Base-by-base conservation (phyloP, 345 rosid species). In the Triadica sebifera region DNA sequence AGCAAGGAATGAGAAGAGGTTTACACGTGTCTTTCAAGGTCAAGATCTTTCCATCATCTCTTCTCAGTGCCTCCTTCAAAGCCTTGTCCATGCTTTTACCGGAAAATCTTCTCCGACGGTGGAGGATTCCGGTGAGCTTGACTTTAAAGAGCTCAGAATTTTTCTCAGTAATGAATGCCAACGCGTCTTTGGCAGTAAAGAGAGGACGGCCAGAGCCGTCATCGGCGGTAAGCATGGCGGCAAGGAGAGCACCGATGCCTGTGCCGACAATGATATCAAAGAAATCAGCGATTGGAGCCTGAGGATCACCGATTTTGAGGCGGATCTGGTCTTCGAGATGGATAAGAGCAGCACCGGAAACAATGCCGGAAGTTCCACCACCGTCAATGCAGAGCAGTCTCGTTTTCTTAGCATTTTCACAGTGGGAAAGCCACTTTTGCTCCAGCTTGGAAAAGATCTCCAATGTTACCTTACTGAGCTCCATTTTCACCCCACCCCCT, bases 1-100 rank as follows among this genome's bases (percentile, higher is more conserved):
- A 95, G 87, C 98, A 95, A 47, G 99, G 99, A 64, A 95, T 89
- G 3, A 93, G 97, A 66, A 95, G 96, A 65, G 97, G 97, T 87
- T 92, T 92, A 72, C 97, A 89, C 75, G 95, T 89, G 89, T 92
- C 97, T 81, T 77, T 92, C 83, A 95, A 75, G 19, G 98, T 92
- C 83, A 92, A 76, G 52, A 75, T 72, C 82, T 67, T 80, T 1
- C 95, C 96, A 20, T 91, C 94, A 50, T 87, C 90, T 69, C 97
- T 80, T 73, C 43, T 66, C 53, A 92, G 86, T 47, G 85, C 84
- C 51, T 84, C 84, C 82, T 88, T 84, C 84, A 95, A 67, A 56
- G 74, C 88, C 78, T 71, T 89, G 13, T 90, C 93, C 90, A 90
- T 88, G 85, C 91, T 91, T 77, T 55, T 74, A 16, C 91, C 90